Conservation (phyloP, 73 alveolate genomes). For the Paramecium sonneborni region DNA sequence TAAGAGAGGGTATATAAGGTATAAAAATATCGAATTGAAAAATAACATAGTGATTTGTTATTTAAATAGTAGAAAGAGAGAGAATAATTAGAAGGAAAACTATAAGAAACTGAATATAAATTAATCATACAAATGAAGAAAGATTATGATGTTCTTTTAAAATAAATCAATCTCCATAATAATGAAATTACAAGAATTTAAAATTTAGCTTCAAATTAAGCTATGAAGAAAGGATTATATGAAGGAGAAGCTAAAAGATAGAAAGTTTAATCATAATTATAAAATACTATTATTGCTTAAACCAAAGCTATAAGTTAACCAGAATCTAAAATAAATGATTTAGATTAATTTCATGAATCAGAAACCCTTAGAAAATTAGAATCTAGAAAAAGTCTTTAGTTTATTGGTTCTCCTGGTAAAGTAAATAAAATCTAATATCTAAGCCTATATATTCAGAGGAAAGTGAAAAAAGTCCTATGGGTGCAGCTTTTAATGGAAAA, state of each 20-base stretch:
- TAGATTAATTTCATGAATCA: conserved; percentile 59
- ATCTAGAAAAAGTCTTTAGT: conserved; percentile 62
- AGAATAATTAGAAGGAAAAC: conserved; percentile 89
- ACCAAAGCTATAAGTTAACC: conserved; percentile 58
- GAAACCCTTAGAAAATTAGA: conserved; percentile 63
- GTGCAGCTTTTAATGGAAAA: conserved; percentile 2
- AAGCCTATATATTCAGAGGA: neutral
- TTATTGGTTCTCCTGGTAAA: conserved; percentile 68
- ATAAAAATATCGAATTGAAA: conserved; percentile 84
- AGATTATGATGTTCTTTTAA: conserved; percentile 81
- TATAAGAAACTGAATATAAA: conserved; percentile 88
- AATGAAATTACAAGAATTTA: conserved; percentile 93
- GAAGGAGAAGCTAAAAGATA: conserved; percentile 77
- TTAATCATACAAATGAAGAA: conserved; percentile 88
- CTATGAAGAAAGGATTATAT: conserved; percentile 73
- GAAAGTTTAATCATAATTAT: conserved; percentile 74
- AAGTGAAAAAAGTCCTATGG: conserved; percentile 44
- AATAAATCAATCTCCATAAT: conserved; percentile 91
- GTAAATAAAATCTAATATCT: conserved; percentile 5
- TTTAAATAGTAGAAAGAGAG: conserved; percentile 76
- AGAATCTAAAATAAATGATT: conserved; percentile 65
- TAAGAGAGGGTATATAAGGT: conserved; percentile 89
- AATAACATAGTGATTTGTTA: conserved; percentile 80
- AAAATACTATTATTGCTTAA: conserved; percentile 70
- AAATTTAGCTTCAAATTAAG: conserved; percentile 72